phyloP scores from a whole-genome alignment of 441 rosid species.

The Pelargonium cotyledonis region DNA sequence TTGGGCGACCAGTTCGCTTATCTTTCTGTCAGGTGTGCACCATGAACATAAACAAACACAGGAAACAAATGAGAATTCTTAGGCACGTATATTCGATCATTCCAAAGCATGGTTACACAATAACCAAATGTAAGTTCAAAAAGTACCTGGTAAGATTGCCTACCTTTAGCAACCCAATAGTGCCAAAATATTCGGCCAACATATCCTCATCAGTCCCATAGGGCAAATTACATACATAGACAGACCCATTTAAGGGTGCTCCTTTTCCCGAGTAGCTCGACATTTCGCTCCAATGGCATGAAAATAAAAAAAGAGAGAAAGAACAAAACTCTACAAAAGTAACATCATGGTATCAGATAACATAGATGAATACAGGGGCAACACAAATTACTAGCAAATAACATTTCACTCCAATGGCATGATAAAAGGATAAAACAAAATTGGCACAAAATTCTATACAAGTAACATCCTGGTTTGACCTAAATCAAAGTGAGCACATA shows the following conservation, averaged over 20 bases:
- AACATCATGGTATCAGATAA: neutral
- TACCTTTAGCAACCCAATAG: slow-evolving; percentile 92
- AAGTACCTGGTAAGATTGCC: slow-evolving; percentile 21
- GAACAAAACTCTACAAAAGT: slow-evolving; percentile 3
- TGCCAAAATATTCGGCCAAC: slow-evolving; percentile 88
- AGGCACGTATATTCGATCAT: neutral
- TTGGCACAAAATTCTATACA: slow-evolving; percentile 2
- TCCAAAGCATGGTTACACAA: neutral
- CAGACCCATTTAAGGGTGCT: slow-evolving; percentile 59
- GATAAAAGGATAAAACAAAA: slow-evolving; percentile 13
- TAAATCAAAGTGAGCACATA: neutral
- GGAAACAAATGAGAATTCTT: neutral
- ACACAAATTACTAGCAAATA: no score
- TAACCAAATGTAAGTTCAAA: neutral
- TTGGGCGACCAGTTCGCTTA: slow-evolving; percentile 85
- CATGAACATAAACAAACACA: neutral
- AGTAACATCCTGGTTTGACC: neutral
- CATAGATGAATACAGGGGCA: no score
- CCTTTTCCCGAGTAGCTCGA: slow-evolving; percentile 55
- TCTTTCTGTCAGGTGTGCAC: slow-evolving; percentile 45
- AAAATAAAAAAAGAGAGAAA: slow-evolving; percentile 20
- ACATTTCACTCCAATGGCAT: slow-evolving; percentile 48
- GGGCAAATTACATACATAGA: slow-evolving; percentile 81
- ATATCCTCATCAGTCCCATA: slow-evolving; percentile 74
- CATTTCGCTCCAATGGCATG: slow-evolving; percentile 59